These are phyloP conservation scores for Erigeron philadelphicus DNA, from an alignment of 140 eudicot species.

Conservation along the genomic window DNA sequence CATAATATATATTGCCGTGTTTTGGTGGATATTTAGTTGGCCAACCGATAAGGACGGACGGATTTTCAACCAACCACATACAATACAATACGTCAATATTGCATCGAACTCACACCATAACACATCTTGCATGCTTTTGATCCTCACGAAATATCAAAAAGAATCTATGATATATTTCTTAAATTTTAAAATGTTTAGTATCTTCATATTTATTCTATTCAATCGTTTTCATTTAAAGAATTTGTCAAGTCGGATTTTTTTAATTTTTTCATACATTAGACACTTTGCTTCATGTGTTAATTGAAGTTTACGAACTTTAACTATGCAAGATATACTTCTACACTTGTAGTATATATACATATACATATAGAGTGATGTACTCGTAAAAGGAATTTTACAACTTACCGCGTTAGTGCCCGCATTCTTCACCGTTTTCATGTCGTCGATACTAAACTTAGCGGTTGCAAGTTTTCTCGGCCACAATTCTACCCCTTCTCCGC, in stretches of 20 bases:
- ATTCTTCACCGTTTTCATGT: constrained; percentile 62
- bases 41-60: constrained; percentile 4
- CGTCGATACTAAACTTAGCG: constrained; percentile 56
- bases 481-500: constrained; percentile 87
- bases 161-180: too few relatives aligned
- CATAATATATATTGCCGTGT: neutral
- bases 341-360: neutral
- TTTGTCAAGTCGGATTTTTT: too few relatives aligned
- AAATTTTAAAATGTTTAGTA: too few relatives aligned
- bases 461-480: constrained; percentile 79
- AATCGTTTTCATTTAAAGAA: too few relatives aligned
- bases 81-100: neutral
- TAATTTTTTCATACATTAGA: too few relatives aligned
- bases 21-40: constrained; percentile 12
- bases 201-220: too few relatives aligned
- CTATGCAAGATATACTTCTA: too few relatives aligned
- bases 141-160: too few relatives aligned
- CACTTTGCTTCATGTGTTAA: too few relatives aligned
- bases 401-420: constrained; percentile 49
- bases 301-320: too few relatives aligned
- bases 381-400: neutral
- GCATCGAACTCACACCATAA: neutral
- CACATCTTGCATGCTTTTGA: too few relatives aligned
- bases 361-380: constrained; percentile 2
- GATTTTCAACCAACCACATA: neutral